These are phyloP conservation scores for Alternaria dauci DNA, from an alignment of 2,329 filamentous ascomycete species.

Conservation along the genomic window DNA sequence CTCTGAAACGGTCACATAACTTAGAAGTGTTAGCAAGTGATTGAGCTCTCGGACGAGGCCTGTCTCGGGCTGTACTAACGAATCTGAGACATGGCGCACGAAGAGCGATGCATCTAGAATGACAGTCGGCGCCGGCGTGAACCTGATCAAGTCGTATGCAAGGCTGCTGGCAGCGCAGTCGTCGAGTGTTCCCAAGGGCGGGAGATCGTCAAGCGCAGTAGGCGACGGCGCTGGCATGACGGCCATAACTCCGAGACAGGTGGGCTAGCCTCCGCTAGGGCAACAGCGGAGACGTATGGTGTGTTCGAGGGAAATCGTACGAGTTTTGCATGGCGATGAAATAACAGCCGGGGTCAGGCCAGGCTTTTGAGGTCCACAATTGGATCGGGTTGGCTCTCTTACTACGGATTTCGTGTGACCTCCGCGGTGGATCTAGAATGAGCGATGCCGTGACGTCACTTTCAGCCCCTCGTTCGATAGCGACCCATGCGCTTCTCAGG, in stretches of 20 bases:
- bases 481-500: neutral
- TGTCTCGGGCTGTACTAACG: constrained; percentile 17
- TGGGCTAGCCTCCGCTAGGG: constrained; percentile 17
- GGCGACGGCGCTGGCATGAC: constrained; percentile 16
- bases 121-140: constrained; percentile 52
- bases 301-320: constrained; percentile 31
- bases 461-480: neutral
- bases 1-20: constrained; percentile 48
- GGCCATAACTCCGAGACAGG: constrained; percentile 23
- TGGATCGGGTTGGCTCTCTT: neutral
- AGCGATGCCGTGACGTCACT: constrained; percentile 7
- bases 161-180: constrained; percentile 17
- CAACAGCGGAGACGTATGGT: constrained; percentile 12
- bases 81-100: constrained; percentile 54
- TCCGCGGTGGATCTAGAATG: constrained; percentile 4
- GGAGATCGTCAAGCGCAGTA: constrained; percentile 23
- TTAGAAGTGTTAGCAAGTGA: neutral
- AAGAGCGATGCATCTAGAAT: constrained; percentile 63
- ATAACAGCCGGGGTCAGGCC: constrained; percentile 16
- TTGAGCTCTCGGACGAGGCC: neutral
- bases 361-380: constrained; percentile 19
- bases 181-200: constrained; percentile 18
- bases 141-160: constrained; percentile 43
- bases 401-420: neutral
- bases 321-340: constrained; percentile 24